These are phyloP conservation scores for Macrolepiota albuminosa DNA, from an alignment of 768 basidiomycete genomes.

Conservation along the genomic window DNA sequence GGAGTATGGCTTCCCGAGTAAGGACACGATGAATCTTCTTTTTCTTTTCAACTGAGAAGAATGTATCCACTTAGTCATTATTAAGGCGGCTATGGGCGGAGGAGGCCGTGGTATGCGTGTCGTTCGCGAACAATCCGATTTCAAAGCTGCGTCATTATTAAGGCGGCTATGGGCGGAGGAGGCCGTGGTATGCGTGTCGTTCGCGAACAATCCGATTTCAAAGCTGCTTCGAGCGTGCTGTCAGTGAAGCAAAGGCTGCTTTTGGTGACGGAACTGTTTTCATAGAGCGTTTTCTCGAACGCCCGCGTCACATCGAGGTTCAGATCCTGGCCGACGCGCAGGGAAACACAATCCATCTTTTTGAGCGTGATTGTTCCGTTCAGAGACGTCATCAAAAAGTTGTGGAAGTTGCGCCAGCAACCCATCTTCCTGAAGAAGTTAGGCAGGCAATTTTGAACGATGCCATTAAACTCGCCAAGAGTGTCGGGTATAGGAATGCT, in stretches of 20 bases:
- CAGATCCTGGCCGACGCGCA: slow-evolving; percentile 88
- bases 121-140: slow-evolving; percentile 89
- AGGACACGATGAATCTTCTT: slow-evolving; percentile 9
- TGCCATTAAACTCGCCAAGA: slow-evolving; percentile 91
- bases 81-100: slow-evolving; percentile 99
- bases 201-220: slow-evolving; percentile 88
- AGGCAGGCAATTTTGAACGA: slow-evolving; percentile 84
- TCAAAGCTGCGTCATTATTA: slow-evolving; percentile 95
- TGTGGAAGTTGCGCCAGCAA: slow-evolving; percentile 97
- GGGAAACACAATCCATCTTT: slow-evolving; percentile 96
- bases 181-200: slow-evolving; percentile 99
- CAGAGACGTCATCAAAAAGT: slow-evolving; percentile 98
- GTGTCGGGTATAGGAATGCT: slow-evolving; percentile 93
- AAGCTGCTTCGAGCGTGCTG: slow-evolving; percentile 85
- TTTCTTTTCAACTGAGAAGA: slow-evolving; percentile 6
- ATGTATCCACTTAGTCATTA: slow-evolving; percentile 63
- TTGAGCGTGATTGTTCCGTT: slow-evolving; percentile 98
- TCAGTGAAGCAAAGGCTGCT: slow-evolving; percentile 91
- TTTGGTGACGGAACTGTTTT: slow-evolving; percentile 99
- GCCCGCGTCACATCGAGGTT: slow-evolving; percentile 96
- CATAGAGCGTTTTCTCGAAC: slow-evolving; percentile 96
- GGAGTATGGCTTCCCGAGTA: slow-evolving; percentile 93
- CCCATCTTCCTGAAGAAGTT: slow-evolving; percentile 86
- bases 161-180: slow-evolving; percentile 98
- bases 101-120: slow-evolving; percentile 99